Conservation (phyloP, 202 grass and related monocot genomes). For the Schoenoplectus triqueter region DNA sequence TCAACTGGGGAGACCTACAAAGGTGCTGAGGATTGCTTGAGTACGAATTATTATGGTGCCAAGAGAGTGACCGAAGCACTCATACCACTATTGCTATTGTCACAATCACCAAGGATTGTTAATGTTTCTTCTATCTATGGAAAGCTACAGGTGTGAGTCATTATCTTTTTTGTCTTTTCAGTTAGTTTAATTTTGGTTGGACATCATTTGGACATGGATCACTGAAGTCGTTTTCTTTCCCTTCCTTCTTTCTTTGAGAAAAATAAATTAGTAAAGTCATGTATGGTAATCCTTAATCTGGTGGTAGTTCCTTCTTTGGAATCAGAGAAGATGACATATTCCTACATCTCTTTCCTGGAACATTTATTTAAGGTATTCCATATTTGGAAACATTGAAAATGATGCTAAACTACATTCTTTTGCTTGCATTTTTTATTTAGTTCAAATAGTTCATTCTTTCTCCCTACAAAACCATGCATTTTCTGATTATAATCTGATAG, state of each 20-base stretch:
- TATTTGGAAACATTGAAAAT: neutral
- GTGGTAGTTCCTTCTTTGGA: neutral
- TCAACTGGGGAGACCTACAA: constrained; percentile 44
- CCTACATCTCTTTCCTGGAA: neutral
- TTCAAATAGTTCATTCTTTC: neutral
- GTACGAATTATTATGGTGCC: constrained; percentile 70
- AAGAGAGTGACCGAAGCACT: constrained; percentile 53
- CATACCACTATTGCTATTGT: constrained; percentile 50
- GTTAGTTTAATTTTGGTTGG: constrained; percentile 13
- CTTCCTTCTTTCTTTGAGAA: neutral
- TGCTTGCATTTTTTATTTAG: neutral
- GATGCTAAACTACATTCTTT: neutral
- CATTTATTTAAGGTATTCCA: neutral
- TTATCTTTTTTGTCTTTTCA: constrained; percentile 16
- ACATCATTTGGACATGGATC: neutral
- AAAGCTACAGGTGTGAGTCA: constrained; percentile 37
- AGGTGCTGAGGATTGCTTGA: constrained; percentile 44
- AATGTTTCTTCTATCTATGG: constrained; percentile 54
- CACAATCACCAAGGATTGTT: constrained; percentile 48
- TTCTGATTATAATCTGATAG: constrained; percentile 12
- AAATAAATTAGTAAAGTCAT: no score
- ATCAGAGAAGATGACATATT: neutral
- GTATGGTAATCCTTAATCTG: neutral
- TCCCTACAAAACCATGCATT: neutral
- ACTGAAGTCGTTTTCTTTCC: neutral